Evolutionary conservation across 2,329 filamentous ascomycete genomes (phyloP).

Genomic region (Macroventuria anomochaeta): DNA sequence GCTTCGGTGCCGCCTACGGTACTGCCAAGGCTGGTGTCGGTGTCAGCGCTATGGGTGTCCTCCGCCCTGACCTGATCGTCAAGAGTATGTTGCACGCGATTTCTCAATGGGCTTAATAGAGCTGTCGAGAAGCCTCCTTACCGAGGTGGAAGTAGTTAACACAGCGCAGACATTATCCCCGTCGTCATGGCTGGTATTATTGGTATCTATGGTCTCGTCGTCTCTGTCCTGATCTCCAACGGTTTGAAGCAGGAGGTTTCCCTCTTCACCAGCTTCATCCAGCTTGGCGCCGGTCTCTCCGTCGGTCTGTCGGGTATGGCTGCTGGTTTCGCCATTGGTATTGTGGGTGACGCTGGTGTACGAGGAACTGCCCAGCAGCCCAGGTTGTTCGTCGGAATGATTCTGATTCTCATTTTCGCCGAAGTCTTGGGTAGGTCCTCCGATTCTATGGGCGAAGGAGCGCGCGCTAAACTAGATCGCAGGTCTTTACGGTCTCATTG

Average conservation of each 20-base stretch:
- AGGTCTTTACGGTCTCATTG: conserved; percentile 99
- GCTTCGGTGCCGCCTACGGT: conserved; percentile 95
- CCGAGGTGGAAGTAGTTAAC: conserved; percentile 14
- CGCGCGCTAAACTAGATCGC: conserved; percentile 2
- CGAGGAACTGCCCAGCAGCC: conserved; percentile 85
- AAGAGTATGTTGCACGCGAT: conserved; percentile 77
- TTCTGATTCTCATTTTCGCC: conserved; percentile 98
- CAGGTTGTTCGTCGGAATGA: conserved; percentile 94
- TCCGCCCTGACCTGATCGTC: conserved; percentile 96
- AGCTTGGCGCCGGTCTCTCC: conserved; percentile 60
- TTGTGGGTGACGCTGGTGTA: conserved; percentile 80
- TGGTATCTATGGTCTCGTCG: conserved; percentile 78
- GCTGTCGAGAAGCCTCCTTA: not conserved
- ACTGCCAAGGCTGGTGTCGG: conserved; percentile 99
- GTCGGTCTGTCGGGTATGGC: conserved; percentile 87
- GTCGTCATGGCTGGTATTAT: conserved; percentile 99
- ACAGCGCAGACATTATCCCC: conserved; percentile 84
- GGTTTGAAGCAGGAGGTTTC: conserved; percentile 55
- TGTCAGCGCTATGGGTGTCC: conserved; percentile 97
- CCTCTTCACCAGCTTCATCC: conserved; percentile 60
- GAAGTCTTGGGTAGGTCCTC: conserved; percentile 86
- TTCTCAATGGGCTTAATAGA: not conserved
- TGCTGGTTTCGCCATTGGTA: conserved; percentile 77
- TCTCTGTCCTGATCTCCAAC: conserved; percentile 62
- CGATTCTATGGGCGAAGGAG: no score